A percentile compares a stretch with the other conserved stretches of the same genome.
phyloP scores from a whole-genome alignment of 495 filamentous ascomycete genomes.

The Talaromyces thailandensis region DNA sequence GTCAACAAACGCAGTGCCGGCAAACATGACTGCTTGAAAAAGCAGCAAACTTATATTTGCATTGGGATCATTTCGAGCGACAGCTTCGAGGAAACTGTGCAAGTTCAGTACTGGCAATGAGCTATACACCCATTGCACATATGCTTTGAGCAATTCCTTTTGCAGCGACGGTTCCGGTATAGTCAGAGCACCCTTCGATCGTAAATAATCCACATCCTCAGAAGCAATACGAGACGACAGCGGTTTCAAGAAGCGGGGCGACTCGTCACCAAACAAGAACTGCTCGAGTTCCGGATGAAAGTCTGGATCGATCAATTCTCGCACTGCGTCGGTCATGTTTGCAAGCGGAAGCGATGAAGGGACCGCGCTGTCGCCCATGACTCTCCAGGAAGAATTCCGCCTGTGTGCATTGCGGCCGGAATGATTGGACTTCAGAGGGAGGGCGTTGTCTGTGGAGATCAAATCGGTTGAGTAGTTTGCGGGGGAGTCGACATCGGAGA shows the following conservation, averaged over 20 bases:
- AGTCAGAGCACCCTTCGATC: conserved; percentile 61
- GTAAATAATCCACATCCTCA: conserved; percentile 66
- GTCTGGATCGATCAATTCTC: conserved; percentile 31
- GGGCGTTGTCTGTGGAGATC: not conserved
- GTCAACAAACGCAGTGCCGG: conserved; percentile 67
- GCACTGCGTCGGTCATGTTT: conserved; percentile 35
- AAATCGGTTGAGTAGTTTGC: not conserved
- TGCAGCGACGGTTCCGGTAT: conserved; percentile 56
- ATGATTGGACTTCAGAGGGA: not conserved
- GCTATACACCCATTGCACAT: conserved; percentile 76
- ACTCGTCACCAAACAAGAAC: conserved; percentile 23
- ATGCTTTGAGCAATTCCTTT: conserved; percentile 62
- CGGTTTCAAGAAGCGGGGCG: conserved; percentile 51
- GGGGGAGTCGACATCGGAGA: not conserved
- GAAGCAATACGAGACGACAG: conserved; percentile 52
- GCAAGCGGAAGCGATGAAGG: conserved; percentile 23
- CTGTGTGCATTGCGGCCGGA: not conserved
- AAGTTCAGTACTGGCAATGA: conserved; percentile 77
- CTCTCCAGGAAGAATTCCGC: not conserved
- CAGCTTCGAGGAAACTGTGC: conserved; percentile 55
- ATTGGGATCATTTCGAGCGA: conserved; percentile 48
- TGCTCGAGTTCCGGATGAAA: conserved; percentile 33
- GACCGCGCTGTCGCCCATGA: conserved; percentile 11
- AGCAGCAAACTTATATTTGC: conserved; percentile 64
- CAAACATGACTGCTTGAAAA: conserved; percentile 76